Evolutionary conservation across 2,329 filamentous ascomycete species (phyloP).

Genomic region (Akanthomyces muscarius): DNA sequence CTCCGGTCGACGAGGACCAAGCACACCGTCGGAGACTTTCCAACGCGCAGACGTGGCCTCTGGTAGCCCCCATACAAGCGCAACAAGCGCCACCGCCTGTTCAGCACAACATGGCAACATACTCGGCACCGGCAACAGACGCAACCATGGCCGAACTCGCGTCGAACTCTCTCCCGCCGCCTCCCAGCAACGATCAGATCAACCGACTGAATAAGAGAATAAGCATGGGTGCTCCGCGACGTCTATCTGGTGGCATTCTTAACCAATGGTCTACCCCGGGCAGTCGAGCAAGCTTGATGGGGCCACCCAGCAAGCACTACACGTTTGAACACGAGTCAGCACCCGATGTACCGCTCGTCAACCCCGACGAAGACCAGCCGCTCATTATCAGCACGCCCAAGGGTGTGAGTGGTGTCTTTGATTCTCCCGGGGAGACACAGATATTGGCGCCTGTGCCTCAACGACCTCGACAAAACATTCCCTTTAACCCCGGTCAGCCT

Average conservation of each 20-base stretch:
- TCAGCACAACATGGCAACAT: constrained; percentile 5
- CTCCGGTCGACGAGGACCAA: constrained; percentile 5
- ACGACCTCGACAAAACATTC: constrained; percentile 38
- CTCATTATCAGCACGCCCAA: constrained; percentile 59
- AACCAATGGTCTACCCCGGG: constrained; percentile 40
- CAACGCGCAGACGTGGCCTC: constrained; percentile 46
- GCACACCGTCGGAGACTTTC: constrained; percentile 26
- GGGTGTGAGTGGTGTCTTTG: constrained; percentile 51
- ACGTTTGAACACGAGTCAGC: not conserved
- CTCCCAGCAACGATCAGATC: constrained; percentile 38
- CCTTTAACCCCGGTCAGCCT: constrained; percentile 17
- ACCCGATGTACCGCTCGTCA: constrained; percentile 9
- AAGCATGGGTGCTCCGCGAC: constrained; percentile 36
- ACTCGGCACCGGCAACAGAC: constrained; percentile 2
- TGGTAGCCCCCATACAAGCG: constrained; percentile 25
- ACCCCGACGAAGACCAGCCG: constrained; percentile 43
- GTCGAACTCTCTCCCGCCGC: constrained; percentile 30
- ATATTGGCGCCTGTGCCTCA: constrained; percentile 52
- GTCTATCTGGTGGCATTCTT: constrained; percentile 41
- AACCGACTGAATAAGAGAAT: constrained; percentile 35
- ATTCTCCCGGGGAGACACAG: constrained; percentile 43
- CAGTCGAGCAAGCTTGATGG: constrained; percentile 27
- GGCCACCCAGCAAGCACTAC: constrained; percentile 16
- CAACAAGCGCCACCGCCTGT: not conserved
- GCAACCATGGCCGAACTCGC: constrained; percentile 2